Base-by-base conservation (phyloP, 2,329 filamentous ascomycete species). In the Monilinia aucupariae region DNA sequence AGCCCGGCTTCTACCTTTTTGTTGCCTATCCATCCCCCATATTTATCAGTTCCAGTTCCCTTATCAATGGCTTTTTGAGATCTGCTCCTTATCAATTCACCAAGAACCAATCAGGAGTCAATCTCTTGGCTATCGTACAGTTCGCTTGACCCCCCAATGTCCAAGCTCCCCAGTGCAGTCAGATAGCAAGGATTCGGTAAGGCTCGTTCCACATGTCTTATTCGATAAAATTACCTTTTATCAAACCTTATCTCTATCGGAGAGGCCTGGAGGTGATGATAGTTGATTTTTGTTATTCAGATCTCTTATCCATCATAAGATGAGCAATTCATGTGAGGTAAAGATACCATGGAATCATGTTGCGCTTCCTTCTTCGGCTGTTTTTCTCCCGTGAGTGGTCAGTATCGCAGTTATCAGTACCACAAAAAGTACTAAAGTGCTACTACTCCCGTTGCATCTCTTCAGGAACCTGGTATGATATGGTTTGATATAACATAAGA, bases 91-190 rank as follows among this genome's bases (percentile, higher is more conserved):
- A 47, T 22, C 43, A 22, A 47, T 22, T 45, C 32, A 17, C 32
- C 34, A 30, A 30, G 12, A 43, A 15, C 58, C 58, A 60, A 60
- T 60, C 48, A 60, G 15, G 1, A 47, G 9, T 22, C n/a, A 12
- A 45, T 43, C 8, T 45, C 34, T 51, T 43, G 10, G 17, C 30
- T 61, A 53, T 53, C 50, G 48, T 47, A 47, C 27, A 43, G 20
- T 45, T 43, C 48, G 58, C 58, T 61, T 61, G 43, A 39, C 58
- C 58, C 58, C 58, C 47, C n/a, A 53, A 60, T 43, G 48, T 53
- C 58, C 25, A 60, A 60, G 58, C 58, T 60, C 25, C 48, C 37
- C 34, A 32, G 53, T 61, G 43, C 47, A 51, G 58, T 41, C 25
- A 61, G 58, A 60, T 43, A 53, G 48, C 58, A 53, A 53, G 48